Base-by-base conservation (phyloP, 73 alveolate species). In the Strombidium stylifer region DNA sequence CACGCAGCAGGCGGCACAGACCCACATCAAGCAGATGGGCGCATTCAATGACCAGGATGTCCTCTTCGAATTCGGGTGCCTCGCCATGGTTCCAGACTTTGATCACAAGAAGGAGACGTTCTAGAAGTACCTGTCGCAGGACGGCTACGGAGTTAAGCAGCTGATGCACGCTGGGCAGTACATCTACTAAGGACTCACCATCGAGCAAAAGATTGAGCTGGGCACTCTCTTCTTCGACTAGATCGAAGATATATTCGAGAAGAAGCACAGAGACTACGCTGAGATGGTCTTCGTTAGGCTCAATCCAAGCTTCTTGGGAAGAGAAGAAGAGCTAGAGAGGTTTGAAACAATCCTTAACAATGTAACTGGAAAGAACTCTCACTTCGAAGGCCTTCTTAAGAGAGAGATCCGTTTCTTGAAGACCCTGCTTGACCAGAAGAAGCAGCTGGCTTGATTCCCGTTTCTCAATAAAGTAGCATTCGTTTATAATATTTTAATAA, bases 231-330 rank as follows among this genome's bases (percentile, higher is more conserved):
- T 48, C 39, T 74, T 26, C 55, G 81, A 74, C 21, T 31, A 44
- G 21, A 39, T 74, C 4, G 87, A 74, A 34, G 51, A 40, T 37
- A 69, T 74, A n/a, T 74, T 74, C 25, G 74, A 58, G 5, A 25
- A 15, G 48, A 58, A 60, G 37, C 87, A 74, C 37, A 47, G 87
- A 52, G 87, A 74, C 50, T 74, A 74, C 37, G 80, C 87, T 62
- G 47, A 25, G 23, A 14, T 5, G n/a, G 61, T 74, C 58, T 60
- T 62, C 53, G 10, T 12, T 1, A 26, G 37, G 34, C 59, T 74
- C 1, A 26, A 61, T 12, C 87, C 81, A 42, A 12, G 51, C 2
- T 59, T 34, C 37, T 36, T 74, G 20, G 87, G 81, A 32, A 64
- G 74, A 47, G 47, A 60, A 21, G 47, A 27, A 49, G 70, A 60